Evolutionary conservation across 2,329 filamentous ascomycete genomes (phyloP).

Genomic region (Esteya vermicola): DNA sequence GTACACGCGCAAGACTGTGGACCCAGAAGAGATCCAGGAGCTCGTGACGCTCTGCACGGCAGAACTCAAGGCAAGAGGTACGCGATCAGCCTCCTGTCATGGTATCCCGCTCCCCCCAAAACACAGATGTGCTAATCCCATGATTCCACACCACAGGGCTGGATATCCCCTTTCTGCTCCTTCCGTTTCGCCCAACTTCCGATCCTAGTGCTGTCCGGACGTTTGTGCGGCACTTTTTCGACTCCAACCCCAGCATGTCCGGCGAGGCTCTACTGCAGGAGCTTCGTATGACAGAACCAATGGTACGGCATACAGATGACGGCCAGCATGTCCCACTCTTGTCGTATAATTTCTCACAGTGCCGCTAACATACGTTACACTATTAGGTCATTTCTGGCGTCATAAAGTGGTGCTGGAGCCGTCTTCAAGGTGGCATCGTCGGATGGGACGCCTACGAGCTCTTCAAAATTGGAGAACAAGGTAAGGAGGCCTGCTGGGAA

Average conservation of each 20-base stretch:
- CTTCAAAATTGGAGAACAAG: conserved; percentile 87
- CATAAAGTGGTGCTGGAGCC: conserved; percentile 96
- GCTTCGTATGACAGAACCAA: conserved; percentile 80
- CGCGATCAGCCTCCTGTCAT: conserved; percentile 15
- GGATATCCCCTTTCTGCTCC: conserved; percentile 79
- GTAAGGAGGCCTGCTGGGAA: conserved; percentile 27
- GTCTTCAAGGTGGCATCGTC: conserved; percentile 79
- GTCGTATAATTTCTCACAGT: not conserved
- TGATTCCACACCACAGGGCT: conserved; percentile 44
- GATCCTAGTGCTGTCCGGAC: conserved; percentile 84
- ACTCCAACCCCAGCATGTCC: conserved; percentile 45
- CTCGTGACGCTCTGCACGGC: conserved; percentile 71
- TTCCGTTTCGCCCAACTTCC: conserved; percentile 87
- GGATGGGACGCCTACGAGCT: conserved; percentile 96
- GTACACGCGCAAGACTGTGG: conserved; percentile 68
- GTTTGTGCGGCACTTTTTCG: conserved; percentile 89
- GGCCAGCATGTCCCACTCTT: not conserved
- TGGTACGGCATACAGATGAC: conserved; percentile 44
- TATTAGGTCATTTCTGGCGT: conserved; percentile 93
- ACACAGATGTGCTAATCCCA: not conserved
- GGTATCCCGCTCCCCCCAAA: not conserved
- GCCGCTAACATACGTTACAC: not conserved
- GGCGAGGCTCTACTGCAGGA: conserved; percentile 70
- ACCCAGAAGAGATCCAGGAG: conserved; percentile 83
- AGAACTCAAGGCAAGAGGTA: conserved; percentile 92